Conservation (phyloP, 2,329 filamentous ascomycete species). For the Diplodia corticola region DNA sequence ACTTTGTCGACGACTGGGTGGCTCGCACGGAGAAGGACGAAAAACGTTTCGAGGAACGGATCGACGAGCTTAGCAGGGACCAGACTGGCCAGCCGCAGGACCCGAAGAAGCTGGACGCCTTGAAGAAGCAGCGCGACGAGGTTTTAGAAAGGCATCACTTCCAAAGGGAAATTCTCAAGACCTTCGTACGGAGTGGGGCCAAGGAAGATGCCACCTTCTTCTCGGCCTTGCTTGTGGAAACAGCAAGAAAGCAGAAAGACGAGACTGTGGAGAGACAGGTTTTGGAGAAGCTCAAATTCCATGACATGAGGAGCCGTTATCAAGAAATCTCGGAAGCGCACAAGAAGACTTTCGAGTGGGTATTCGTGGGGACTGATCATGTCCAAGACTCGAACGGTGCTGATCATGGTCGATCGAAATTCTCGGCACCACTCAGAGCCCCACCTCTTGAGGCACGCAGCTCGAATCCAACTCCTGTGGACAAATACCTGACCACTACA, state of each 20-base stretch:
- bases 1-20: neutral
- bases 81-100: neutral
- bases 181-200: neutral
- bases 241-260: neutral
- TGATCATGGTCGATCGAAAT: neutral
- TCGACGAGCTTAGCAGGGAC: neutral
- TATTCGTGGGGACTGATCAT: conserved; percentile 12
- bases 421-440: neutral
- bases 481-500: neutral
- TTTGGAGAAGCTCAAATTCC: conserved; percentile 9
- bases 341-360: conserved; percentile 24
- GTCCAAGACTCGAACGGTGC: neutral
- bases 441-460: neutral
- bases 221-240: neutral
- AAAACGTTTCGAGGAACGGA: neutral
- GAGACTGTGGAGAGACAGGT: conserved; percentile 9
- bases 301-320: conserved; percentile 17
- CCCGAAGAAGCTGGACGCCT: neutral
- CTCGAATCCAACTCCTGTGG: neutral
- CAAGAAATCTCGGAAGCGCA: conserved; percentile 20
- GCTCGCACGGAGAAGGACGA: conserved; percentile 5
- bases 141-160: neutral
- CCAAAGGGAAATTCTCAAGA: conserved; percentile 13
- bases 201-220: neutral
- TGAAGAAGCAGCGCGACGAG: conserved; percentile 15